A percentile compares a stretch with the other conserved stretches of the same genome.
phyloP scores from a whole-genome alignment of 2,329 filamentous ascomycete species.

The Macroventuria anomochaeta region DNA sequence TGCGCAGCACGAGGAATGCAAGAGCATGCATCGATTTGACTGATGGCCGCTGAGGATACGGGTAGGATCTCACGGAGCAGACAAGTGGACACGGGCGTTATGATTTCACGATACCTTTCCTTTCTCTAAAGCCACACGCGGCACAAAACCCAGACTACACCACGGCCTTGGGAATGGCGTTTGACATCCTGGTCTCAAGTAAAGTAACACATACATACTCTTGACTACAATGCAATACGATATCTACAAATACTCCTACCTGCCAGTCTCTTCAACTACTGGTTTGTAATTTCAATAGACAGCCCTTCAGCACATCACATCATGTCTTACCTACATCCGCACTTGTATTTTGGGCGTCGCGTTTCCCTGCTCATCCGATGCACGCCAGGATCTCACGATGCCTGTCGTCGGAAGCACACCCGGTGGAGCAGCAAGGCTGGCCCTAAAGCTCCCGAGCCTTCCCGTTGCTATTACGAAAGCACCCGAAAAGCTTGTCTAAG shows the following conservation, averaged over 20 bases:
- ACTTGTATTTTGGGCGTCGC: neutral
- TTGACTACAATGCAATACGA: constrained; percentile 8
- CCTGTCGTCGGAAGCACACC: neutral
- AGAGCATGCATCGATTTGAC: constrained; percentile 14
- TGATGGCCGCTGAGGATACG: constrained; percentile 1
- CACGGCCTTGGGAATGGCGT: constrained; percentile 12
- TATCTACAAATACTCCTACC: neutral
- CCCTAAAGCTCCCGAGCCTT: too few relatives aligned
- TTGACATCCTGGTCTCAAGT: neutral
- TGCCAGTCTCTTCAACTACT: too few relatives aligned
- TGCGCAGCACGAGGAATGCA: neutral
- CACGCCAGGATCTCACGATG: neutral
- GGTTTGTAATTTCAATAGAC: too few relatives aligned
- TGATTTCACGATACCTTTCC: constrained; percentile 30
- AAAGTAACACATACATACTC: neutral
- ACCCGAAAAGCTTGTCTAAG: constrained; percentile 11
- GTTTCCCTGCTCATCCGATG: neutral
- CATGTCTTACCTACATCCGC: too few relatives aligned
- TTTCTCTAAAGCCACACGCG: constrained; percentile 21
- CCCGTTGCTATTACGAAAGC: constrained; percentile 5
- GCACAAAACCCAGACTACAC: constrained; percentile 16
- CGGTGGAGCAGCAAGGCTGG: neutral
- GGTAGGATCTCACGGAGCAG: constrained; percentile 6
- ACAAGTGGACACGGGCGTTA: constrained; percentile 19
- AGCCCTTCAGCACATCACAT: too few relatives aligned